phyloP scores from a whole-genome alignment of 2,329 filamentous ascomycete species.

The Nemania sp. region DNA sequence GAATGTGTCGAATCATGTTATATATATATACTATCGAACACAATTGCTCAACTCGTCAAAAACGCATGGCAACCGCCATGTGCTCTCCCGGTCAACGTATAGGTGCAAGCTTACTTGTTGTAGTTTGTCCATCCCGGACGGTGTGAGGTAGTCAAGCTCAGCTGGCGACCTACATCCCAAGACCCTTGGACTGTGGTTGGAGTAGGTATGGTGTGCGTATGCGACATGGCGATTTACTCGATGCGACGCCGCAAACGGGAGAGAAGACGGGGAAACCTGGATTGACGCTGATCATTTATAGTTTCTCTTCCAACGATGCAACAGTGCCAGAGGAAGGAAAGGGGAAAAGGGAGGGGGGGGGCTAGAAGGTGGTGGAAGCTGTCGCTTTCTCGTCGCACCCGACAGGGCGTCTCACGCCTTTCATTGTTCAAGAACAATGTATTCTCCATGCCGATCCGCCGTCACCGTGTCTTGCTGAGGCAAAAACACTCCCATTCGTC shows the following conservation, averaged over 20 bases:
- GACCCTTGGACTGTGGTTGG: conserved; percentile 13
- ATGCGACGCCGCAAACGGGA: conserved; percentile 6
- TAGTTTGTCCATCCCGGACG: background rate
- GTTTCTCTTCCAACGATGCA: conserved; percentile 1
- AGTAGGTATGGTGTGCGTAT: conserved; percentile 1
- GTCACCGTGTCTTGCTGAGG: too few species aligned
- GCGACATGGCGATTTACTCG: background rate
- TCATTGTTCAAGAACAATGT: too few species aligned
- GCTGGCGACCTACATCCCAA: background rate
- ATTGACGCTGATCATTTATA: conserved; percentile 10
- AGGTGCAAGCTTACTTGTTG: background rate
- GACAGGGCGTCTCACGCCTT: background rate
- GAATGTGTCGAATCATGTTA: conserved; percentile 11
- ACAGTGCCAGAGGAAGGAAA: background rate
- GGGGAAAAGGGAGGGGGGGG: background rate
- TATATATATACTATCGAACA: conserved; percentile 1
- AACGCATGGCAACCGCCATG: conserved; percentile 6
- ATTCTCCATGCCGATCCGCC: conserved; percentile 14
- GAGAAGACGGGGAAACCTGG: conserved; percentile 12
- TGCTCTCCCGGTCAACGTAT: background rate
- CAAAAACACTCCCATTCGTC: too few species aligned
- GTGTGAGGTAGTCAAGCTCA: conserved; percentile 17
- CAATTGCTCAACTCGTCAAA: background rate
- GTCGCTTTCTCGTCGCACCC: conserved; percentile 2
- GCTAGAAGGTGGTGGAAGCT: background rate